Base-by-base conservation (phyloP, 2,329 filamentous ascomycete genomes). In the Phoma sp. region DNA sequence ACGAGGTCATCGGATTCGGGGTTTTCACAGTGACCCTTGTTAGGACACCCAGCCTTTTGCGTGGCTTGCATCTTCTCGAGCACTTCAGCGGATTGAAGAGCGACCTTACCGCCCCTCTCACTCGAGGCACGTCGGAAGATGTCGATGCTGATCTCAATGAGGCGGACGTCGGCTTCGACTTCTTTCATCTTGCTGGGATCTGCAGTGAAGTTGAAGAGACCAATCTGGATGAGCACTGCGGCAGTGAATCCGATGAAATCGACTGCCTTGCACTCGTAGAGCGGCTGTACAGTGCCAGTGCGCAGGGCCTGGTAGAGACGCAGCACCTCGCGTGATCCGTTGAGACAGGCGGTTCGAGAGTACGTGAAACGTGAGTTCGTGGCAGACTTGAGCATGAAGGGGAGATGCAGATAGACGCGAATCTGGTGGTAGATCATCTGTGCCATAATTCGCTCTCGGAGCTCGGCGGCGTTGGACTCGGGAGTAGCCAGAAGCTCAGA, bases 211-310 rank as follows among this genome's bases (percentile, higher is more conserved):
- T 74, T 75, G 56, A 77, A 67, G 6, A 78, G 67, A 2, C 76
- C 76, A n/a, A 81, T 68, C 9, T 77, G 66, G 26, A 81, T 64
- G 18, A 80, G 67, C 1, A 79, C 71, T 3, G 77, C 75, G 5
- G 76, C 72, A 1, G 77, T 80, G 64, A 81, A 81, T 30, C 74
- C 78, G 32, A 79, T 73, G 53, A 80, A 80, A 58, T 80, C 79
- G 15, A 77, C 66, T 7, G 77, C 76, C 51, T 78, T 79, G 68
- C 78, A 80, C 52, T 81, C 76, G 61, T 78, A 80, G 0, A 78
- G 61, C 10, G 74, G 74, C 48, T 72, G 68, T 2, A 60, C 65
- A 46, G 49, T 65, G 20, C 71, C 68, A 7, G 67, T 68, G 5
- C 75, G 73, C 4, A 79, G 66, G 1, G 71, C 53, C 20, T 76